phyloP scores from a whole-genome alignment of 306 rosid genomes.

The Carpinus fangiana region DNA sequence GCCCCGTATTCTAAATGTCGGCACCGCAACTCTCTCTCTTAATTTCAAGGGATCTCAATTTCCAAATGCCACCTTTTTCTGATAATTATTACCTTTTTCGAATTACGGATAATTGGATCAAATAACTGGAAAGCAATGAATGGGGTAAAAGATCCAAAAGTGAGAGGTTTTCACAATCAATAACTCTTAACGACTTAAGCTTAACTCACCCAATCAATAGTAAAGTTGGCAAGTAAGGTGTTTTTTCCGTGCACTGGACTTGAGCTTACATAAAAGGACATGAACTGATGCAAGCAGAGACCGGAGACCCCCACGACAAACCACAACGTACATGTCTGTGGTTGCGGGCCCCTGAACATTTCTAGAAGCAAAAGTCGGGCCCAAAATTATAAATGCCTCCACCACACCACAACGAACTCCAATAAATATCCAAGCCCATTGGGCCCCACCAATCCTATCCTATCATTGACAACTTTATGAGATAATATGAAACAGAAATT shows the following conservation, averaged over 20 bases:
- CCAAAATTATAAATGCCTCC: neutral
- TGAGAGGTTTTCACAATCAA: neutral
- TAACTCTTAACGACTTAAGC: neutral
- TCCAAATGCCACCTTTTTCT: neutral
- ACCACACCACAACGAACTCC: neutral
- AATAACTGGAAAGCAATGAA: no score
- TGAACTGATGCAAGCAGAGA: neutral
- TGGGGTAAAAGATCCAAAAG: neutral
- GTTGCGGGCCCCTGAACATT: neutral
- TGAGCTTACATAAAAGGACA: neutral
- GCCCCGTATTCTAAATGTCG: no score
- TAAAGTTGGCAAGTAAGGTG: neutral
- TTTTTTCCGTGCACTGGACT: neutral
- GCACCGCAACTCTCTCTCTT: no score
- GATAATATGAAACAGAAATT: no score
- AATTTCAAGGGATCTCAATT: no score
- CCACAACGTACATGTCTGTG: neutral
- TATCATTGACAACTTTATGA: neutral
- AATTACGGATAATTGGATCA: no score
- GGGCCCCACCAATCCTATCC: neutral
- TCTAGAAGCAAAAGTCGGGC: neutral
- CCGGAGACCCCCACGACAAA: neutral
- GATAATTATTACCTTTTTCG: neutral
- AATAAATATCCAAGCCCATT: neutral
- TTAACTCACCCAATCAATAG: neutral